These are phyloP conservation scores for Dothistroma septosporum DNA, from an alignment of 2,329 filamentous ascomycete genomes.

Conservation along the genomic window DNA sequence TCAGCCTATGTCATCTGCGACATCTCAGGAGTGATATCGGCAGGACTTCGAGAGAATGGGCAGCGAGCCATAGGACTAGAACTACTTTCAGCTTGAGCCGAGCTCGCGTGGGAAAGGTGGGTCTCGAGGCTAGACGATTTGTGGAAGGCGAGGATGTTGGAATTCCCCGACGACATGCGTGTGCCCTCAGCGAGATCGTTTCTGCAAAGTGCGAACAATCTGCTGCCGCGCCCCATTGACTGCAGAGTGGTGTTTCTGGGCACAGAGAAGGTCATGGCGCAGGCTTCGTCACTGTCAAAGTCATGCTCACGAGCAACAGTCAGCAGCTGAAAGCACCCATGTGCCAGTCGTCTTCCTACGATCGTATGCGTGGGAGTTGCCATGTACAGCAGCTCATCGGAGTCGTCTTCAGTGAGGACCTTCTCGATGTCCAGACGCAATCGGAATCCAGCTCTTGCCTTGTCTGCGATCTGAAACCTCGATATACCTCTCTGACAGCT, in stretches of 20 bases:
- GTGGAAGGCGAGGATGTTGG: constrained; percentile 1
- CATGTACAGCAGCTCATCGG: not conserved
- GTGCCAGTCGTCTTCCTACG: not conserved
- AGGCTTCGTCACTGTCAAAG: too few relatives aligned
- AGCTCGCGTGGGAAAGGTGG: constrained; percentile 3
- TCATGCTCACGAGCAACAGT: too few relatives aligned
- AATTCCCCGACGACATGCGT: constrained; percentile 2
- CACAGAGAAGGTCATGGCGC: not conserved
- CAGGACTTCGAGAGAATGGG: not conserved
- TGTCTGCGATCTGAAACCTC: not conserved
- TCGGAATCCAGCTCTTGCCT: not conserved
- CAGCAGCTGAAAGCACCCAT: not conserved
- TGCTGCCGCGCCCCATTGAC: not conserved
- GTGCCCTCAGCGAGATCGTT: not conserved
- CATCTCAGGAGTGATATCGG: constrained; percentile 1
- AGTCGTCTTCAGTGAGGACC: too few relatives aligned
- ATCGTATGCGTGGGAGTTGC: not conserved
- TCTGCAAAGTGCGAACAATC: not conserved
- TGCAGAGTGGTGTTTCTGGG: not conserved
- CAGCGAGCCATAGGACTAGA: not conserved
- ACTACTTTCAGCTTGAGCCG: not conserved
- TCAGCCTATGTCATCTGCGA: not conserved
- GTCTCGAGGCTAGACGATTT: not conserved
- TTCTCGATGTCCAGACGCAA: not conserved
- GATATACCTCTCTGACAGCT: not conserved